A percentile compares a stretch with the other conserved stretches of the same genome.
These are phyloP conservation scores for Coniferiporia sulphurascens DNA, from an alignment of 1,284 basidiomycete species.

Conservation along the genomic window DNA sequence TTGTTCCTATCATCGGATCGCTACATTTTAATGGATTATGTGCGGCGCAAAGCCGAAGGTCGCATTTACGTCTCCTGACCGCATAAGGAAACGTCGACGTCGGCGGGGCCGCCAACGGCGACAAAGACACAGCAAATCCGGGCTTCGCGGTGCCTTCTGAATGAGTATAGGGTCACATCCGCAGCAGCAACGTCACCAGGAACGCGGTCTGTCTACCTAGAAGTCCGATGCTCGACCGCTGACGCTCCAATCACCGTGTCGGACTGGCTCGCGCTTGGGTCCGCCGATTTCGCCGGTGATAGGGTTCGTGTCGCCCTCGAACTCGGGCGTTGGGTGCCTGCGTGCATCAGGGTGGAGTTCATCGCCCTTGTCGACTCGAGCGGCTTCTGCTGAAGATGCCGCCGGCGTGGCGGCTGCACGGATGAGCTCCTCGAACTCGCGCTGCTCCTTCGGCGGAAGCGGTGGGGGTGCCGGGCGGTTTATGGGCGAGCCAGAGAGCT, in stretches of 20 bases:
- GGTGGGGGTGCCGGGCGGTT: conserved; percentile 62
- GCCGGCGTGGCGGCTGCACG: conserved; percentile 46
- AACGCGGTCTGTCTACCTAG: conserved; percentile 26
- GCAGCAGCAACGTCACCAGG: too few species aligned
- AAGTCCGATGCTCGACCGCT: conserved; percentile 81
- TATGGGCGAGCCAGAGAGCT: conserved; percentile 32
- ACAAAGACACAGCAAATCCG: too few species aligned
- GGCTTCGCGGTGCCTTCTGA: too few species aligned
- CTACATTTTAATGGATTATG: too few species aligned
- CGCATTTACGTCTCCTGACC: too few species aligned
- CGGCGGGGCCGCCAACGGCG: too few species aligned
- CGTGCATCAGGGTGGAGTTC: conserved; percentile 65
- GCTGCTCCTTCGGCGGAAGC: conserved; percentile 64
- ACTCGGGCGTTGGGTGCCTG: conserved; percentile 52
- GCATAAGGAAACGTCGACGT: too few species aligned
- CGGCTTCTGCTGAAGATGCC: conserved; percentile 33
- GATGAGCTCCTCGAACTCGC: conserved; percentile 72
- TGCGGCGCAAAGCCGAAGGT: too few species aligned
- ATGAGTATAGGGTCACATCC: too few species aligned
- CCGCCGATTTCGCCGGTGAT: conserved; percentile 71
- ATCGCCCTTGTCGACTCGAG: conserved; percentile 19
- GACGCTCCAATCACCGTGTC: conserved; percentile 76
- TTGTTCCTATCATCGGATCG: too few species aligned
- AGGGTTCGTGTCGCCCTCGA: conserved; percentile 71
- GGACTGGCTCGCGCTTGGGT: conserved; percentile 71